These are phyloP conservation scores for Suhomyces bolitotheri DNA, from an alignment of 1,139 yeast genomes.

Conservation along the genomic window DNA sequence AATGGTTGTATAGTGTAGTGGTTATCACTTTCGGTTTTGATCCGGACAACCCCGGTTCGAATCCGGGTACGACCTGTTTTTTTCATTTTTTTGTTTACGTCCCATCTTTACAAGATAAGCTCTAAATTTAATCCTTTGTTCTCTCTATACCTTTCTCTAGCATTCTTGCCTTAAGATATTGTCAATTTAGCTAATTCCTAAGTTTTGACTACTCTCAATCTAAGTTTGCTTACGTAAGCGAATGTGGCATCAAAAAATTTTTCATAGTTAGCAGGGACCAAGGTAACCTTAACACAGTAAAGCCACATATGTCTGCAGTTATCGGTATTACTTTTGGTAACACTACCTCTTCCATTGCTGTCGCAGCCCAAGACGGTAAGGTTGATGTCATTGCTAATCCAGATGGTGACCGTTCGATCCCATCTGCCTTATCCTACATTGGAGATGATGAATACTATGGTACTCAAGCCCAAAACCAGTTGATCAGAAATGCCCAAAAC, in stretches of 20 bases:
- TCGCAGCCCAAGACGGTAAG: slow-evolving; percentile 82
- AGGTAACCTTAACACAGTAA: too few relatives aligned
- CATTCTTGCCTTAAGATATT: too few relatives aligned
- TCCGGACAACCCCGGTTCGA: slow-evolving; percentile 93
- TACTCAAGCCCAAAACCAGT: slow-evolving; percentile 89
- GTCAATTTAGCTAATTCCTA: too few relatives aligned
- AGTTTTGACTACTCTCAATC: too few relatives aligned
- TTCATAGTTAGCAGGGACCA: too few relatives aligned
- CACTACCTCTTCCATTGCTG: slow-evolving; percentile 92
- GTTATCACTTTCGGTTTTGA: slow-evolving; percentile 51
- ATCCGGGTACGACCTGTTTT: slow-evolving; percentile 94
- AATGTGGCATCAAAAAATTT: slow-evolving; percentile 8
- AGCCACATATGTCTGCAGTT: slow-evolving; percentile 46
- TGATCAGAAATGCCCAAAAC: slow-evolving; percentile 84
- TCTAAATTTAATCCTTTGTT: too few relatives aligned
- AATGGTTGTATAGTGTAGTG: slow-evolving; percentile 53
- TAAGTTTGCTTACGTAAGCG: slow-evolving; percentile 8
- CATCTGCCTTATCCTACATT: slow-evolving; percentile 87
- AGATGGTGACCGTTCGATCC: slow-evolving; percentile 97
- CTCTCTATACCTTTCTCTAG: too few relatives aligned
- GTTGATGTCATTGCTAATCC: slow-evolving; percentile 98
- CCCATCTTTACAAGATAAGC: too few relatives aligned
- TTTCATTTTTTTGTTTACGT: too few relatives aligned
- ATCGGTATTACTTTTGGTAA: slow-evolving; percentile 97
- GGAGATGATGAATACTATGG: slow-evolving; percentile 98